Evolutionary conservation across 306 rosid genomes (phyloP).

Genomic region (Neltuma alba): DNA sequence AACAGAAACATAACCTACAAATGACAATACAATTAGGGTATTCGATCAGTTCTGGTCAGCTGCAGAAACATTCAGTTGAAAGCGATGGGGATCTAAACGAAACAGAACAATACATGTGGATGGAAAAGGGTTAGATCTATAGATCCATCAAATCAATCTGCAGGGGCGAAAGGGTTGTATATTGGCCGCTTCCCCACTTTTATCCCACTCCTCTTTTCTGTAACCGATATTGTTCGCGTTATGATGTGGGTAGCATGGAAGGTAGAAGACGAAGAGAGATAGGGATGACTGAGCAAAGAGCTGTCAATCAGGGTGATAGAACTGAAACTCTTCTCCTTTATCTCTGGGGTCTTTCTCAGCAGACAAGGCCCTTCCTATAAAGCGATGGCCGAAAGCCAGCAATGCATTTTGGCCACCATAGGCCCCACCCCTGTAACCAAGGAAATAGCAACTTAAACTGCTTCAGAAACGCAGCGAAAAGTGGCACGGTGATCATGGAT

Average conservation of each 20-base stretch:
- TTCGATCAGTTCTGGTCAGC: slow-evolving; percentile 48
- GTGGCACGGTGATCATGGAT: neutral
- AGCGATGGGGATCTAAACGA: slow-evolving; percentile 58
- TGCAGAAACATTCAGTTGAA: slow-evolving; percentile 31
- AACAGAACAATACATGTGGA: slow-evolving; percentile 60
- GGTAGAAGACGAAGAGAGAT: slow-evolving; percentile 18
- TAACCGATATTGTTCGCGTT: neutral
- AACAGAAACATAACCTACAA: slow-evolving; percentile 23
- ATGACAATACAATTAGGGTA: slow-evolving; percentile 31
- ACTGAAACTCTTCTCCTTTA: slow-evolving; percentile 24
- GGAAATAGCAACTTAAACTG: neutral
- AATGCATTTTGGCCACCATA: slow-evolving; percentile 51
- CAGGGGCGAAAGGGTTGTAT: slow-evolving; percentile 50
- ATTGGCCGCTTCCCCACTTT: slow-evolving; percentile 18
- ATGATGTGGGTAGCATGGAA: slow-evolving; percentile 9
- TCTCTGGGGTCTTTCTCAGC: slow-evolving; percentile 32
- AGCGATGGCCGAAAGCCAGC: slow-evolving; percentile 58
- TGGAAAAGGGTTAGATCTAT: slow-evolving; percentile 66
- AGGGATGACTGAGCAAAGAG: slow-evolving; percentile 15
- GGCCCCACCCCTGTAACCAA: slow-evolving; percentile 33
- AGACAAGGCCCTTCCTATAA: slow-evolving; percentile 39
- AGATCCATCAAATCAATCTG: slow-evolving; percentile 66
- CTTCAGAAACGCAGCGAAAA: neutral
- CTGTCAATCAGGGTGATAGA: slow-evolving; percentile 46
- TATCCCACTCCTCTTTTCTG: neutral